These are phyloP conservation scores for Gomphus bonarii DNA, from an alignment of 1,284 basidiomycete species.

Conservation along the genomic window DNA sequence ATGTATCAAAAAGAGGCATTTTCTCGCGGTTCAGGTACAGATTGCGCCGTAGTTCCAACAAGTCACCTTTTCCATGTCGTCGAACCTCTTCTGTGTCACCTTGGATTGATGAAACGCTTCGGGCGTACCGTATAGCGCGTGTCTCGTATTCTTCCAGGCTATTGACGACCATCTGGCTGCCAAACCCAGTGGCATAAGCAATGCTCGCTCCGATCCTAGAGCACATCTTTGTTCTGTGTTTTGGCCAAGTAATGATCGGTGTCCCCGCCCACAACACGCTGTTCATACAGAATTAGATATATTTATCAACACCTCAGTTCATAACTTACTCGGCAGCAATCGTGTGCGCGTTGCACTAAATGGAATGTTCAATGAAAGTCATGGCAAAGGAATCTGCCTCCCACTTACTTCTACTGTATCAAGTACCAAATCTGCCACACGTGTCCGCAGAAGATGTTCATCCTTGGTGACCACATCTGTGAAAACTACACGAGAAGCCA, in stretches of 20 bases:
- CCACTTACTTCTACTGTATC: slow-evolving; percentile 45
- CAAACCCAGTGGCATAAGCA: slow-evolving; percentile 45
- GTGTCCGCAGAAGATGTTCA: slow-evolving; percentile 40
- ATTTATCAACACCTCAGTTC: not conserved
- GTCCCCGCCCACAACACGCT: slow-evolving; percentile 53
- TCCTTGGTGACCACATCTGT: slow-evolving; percentile 48
- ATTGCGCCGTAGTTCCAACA: slow-evolving; percentile 32
- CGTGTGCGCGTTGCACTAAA: slow-evolving; percentile 52
- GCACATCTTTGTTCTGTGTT: slow-evolving; percentile 48
- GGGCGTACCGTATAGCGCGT: slow-evolving; percentile 39
- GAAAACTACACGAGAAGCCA: slow-evolving; percentile 44
- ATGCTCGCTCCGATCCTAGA: slow-evolving; percentile 51
- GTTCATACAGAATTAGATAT: not conserved
- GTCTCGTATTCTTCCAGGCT: slow-evolving; percentile 41
- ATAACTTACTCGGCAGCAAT: slow-evolving; percentile 43
- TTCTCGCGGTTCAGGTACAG: slow-evolving; percentile 39
- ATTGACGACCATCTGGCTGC: slow-evolving; percentile 41
- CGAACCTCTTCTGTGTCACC: slow-evolving; percentile 16
- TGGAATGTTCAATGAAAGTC: not conserved
- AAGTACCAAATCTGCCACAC: slow-evolving; percentile 50
- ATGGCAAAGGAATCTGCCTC: not conserved
- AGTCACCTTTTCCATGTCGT: slow-evolving; percentile 24
- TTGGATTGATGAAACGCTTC: slow-evolving; percentile 23
- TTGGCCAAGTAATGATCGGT: slow-evolving; percentile 49
- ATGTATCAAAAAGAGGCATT: slow-evolving; percentile 47